Base-by-base conservation (phyloP, 768 basidiomycete species). In the Russula olivacea region DNA sequence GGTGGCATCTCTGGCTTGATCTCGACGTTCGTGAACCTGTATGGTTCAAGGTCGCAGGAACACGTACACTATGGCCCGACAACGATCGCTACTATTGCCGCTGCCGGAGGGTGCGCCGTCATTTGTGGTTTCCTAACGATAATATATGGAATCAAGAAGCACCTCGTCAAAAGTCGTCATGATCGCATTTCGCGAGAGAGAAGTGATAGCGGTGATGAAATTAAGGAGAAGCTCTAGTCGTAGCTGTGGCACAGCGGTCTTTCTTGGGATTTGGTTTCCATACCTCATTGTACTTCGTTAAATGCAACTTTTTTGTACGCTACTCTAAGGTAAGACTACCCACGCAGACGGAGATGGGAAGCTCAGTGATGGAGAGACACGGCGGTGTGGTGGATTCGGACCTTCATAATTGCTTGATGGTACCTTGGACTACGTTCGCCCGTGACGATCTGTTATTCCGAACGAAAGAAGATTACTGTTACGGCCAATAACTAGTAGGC, bases 1-100 rank as follows among this genome's bases (percentile, higher is more conserved):
- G 54, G 58, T 30, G 64, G 60, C 38, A 55, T 65, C 28, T 49
- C 56, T 17, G 64, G 64, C 15, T 5, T 60, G 47, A 23, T 65
- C 28, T 63, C 64, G 48, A 65, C 64, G 28, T 49, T 57, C 30
- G 55, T 32, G 43, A 38, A 32, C n/a, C 32, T 57, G n/a, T 57
- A 57, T 23, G 55, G 43, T 12, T 2, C n/a, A n/a, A n/a, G n/a
- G n/a, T n/a, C n/a, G n/a, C n/a, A n/a, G n/a, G n/a, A n/a, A n/a
- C n/a, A n/a, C n/a, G 17, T 19, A 28, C 25, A 21, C n/a, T 47
- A 36, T 23, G 47, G 57, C 47, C 11, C 49, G 6, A 17, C 41
- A 15, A 61, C 54, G 15, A 61, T 56, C 21, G 25, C 23, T 21
- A 59, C 64, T 30, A 48, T 65, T 19, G 58, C 53, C n/a, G 54